Evolutionary conservation across 1,284 basidiomycete genomes (phyloP), one percentile per base, ranked within the genome.

Genomic region (Naganishia cerealis): DNA sequence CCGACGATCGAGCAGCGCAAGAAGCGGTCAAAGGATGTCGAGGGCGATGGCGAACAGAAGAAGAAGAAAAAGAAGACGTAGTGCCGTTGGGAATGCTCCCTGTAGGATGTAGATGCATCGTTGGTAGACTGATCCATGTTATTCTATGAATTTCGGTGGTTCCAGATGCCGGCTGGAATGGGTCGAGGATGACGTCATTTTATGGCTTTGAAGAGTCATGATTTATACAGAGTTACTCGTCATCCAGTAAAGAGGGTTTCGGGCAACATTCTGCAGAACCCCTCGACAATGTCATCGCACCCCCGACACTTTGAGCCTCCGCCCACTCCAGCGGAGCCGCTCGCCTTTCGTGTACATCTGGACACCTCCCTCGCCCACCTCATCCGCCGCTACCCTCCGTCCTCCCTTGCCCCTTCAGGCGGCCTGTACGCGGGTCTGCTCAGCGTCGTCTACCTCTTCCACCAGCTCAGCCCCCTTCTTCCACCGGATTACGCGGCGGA

Each of bases 1-100:
- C 87, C 86, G 1, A 88, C 87, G 0, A 86, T 93, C 26, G 88
- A 90, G 74, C 90, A 93, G 77, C 91, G 90, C 75, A 83, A 86
- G 73, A 87, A 86, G 73, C 77, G 78, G 71, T 72, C 73, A 72
- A 81, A 81, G 59, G 70, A 52, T 16, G 69, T 16, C 9, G 67
- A 69, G 65, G 40, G 13, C 9, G 40, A 42, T 18, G 40, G 40
- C 40, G 46, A 50, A n/a, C n/a, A 24, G 46, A 50, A 66, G 68
- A 68, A 71, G 66, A 71, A 72, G 68, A 75, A 71, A 71, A 72
- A 71, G 70, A 73, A 70, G 66, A 69, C 65, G 46, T 71, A 70
- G 67, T 26, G 38, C n/a, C 26, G 54, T 21, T 12, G 10, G 6
- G 38, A 3, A 29, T 18, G 10, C n/a, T 36, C 16, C 6, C 7